A percentile compares a stretch with the other conserved stretches of the same genome.
These are phyloP conservation scores for Chiua sp. DNA, from an alignment of 1,284 basidiomycete genomes.

Conservation along the genomic window DNA sequence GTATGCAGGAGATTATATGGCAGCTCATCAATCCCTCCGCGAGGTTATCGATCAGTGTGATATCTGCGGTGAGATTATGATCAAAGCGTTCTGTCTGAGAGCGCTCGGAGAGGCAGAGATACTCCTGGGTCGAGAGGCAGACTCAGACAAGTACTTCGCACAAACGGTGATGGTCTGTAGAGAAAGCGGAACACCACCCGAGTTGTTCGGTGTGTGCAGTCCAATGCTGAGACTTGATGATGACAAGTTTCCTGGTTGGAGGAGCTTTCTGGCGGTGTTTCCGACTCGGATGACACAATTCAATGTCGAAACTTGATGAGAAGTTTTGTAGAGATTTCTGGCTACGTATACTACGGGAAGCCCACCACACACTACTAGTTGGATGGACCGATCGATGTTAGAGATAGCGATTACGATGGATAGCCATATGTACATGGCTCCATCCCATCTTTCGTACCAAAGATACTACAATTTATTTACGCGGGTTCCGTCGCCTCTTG, in stretches of 20 bases:
- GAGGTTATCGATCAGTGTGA: not conserved
- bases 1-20: not conserved
- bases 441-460: no score
- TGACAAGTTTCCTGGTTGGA: not conserved
- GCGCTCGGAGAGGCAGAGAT: not conserved
- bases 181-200: not conserved
- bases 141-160: not conserved
- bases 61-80: not conserved
- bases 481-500: no score
- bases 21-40: not conserved
- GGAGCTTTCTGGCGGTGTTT: not conserved
- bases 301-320: no score
- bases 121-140: not conserved
- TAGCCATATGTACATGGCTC: no score
- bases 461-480: no score
- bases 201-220: not conserved
- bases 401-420: no score
- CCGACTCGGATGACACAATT: no score
- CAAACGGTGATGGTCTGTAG: not conserved
- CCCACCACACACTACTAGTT: no score
- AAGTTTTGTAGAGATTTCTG: no score
- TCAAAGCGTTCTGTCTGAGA: not conserved
- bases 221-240: not conserved
- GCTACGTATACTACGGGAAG: no score
- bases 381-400: no score